These are phyloP conservation scores for Alternaria longipes DNA, from an alignment of 2,329 filamentous ascomycete species.

Conservation along the genomic window DNA sequence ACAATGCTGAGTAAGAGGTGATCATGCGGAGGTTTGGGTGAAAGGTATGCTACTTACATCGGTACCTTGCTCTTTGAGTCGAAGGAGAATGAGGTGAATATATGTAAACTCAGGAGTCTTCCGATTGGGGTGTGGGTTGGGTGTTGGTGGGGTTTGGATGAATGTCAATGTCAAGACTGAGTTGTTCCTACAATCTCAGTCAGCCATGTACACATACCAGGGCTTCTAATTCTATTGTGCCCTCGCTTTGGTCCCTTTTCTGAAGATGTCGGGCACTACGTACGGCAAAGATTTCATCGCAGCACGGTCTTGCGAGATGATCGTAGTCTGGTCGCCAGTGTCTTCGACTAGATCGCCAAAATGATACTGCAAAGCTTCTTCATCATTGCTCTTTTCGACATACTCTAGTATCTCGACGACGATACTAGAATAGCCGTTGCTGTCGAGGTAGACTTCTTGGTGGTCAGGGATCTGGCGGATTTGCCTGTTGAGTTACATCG, in stretches of 20 bases:
- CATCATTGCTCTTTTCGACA: conserved; percentile 73
- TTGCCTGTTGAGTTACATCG: conserved; percentile 58
- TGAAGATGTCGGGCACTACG: conserved; percentile 23
- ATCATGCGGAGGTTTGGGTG: neutral
- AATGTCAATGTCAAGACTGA: conserved; percentile 76
- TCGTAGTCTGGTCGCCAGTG: conserved; percentile 48
- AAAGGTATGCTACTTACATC: conserved; percentile 57
- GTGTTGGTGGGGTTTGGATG: conserved; percentile 57
- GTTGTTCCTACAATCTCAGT: conserved; percentile 47
- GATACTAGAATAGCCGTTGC: conserved; percentile 82
- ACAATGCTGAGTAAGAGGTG: neutral
- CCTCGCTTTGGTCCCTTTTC: neutral
- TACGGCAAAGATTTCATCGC: conserved; percentile 50
- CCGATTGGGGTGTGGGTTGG: conserved; percentile 36
- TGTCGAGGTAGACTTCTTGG: conserved; percentile 91
- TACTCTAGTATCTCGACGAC: conserved; percentile 92
- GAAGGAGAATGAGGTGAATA: conserved; percentile 78
- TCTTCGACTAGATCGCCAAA: conserved; percentile 57
- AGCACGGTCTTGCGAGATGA: conserved; percentile 42
- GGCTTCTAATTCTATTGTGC: neutral
- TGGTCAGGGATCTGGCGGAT: conserved; percentile 82
- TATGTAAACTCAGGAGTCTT: conserved; percentile 68
- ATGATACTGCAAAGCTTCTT: conserved; percentile 67
- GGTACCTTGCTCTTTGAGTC: conserved; percentile 77
- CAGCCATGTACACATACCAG: neutral